Evolutionary conservation across 2,329 filamentous ascomycete genomes (phyloP).

Genomic region (Aspergillus glaucus): DNA sequence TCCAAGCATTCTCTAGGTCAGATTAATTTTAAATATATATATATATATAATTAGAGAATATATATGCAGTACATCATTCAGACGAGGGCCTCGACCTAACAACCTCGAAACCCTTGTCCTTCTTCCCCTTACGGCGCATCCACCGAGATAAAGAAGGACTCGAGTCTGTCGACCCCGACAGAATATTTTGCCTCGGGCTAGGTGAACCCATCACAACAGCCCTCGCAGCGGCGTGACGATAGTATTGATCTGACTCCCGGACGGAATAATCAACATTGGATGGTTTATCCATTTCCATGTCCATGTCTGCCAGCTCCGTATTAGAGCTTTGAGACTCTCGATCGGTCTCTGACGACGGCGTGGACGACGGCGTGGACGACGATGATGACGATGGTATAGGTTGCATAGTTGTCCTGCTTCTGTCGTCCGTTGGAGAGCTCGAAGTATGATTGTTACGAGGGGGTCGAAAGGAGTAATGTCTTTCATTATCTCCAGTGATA

Average conservation of each 20-base stretch:
- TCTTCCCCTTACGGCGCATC: not conserved
- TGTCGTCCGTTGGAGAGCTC: not conserved
- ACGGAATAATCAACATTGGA: constrained; percentile 4
- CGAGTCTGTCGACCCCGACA: not conserved
- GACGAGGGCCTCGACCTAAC: not conserved
- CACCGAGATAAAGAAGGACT: not conserved
- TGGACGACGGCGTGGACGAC: too few relatives aligned
- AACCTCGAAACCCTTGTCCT: constrained; percentile 6
- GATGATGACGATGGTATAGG: not conserved
- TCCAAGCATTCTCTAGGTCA: too few relatives aligned
- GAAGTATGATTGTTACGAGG: not conserved
- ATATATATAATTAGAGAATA: too few relatives aligned
- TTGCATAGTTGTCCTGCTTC: not conserved
- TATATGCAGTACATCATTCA: too few relatives aligned
- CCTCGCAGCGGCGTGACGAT: not conserved
- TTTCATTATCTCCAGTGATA: too few relatives aligned
- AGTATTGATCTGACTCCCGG: constrained; percentile 5
- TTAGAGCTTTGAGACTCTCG: too few relatives aligned
- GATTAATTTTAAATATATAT: too few relatives aligned
- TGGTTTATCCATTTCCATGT: not conserved
- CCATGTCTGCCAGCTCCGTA: not conserved
- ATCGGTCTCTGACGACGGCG: too few relatives aligned
- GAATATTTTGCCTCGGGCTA: not conserved
- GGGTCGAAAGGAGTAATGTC: not conserved
- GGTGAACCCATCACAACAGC: not conserved